Evolutionary conservation across 2,329 filamentous ascomycete species (phyloP), one percentile per base, ranked within the genome.

Genomic region (Fusarium mundagurra): DNA sequence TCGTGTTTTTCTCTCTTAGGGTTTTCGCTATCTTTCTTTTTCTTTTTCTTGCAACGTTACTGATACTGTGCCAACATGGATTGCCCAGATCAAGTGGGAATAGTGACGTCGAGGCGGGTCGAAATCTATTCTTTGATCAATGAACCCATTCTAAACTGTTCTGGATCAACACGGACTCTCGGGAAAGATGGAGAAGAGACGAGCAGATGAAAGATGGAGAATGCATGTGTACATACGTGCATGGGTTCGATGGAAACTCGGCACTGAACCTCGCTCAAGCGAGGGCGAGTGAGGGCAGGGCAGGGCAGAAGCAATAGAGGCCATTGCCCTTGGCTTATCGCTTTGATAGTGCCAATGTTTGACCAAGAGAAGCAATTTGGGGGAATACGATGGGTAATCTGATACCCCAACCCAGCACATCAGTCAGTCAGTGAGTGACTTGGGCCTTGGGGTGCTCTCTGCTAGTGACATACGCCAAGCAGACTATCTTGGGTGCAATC

Each of bases 391-490:
- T 60, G 59, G 18, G 47, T n/a, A 58, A 64, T 61, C 54, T 51
- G 41, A 55, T 43, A 39, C 16, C 61, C 45, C 17, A 51, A 57
- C 51, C 48, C 31, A 51, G 8, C n/a, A 12, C n/a, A 20, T 16
- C 50, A 38, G 41, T 24, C 48, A 69, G 48, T 27, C 24, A 22
- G 12, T 27, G 55, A 58, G 36, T 48, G 34, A 38, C 24, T 54
- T 54, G 34, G 34, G 51, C 51, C 51, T 54, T 39, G 34, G 33
- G 51, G 51, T 41, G 24, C 33, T 55, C 24, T 29, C 51, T 39
- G 43, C 41, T 67, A 68, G 71, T 71, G 64, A 75, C 72, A 66
- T 74, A 39, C 24, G 72, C 72, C 72, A 74, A 74, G 72, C 45
- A 47, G 44, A 58, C 34, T 50, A 61, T 61, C 48, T 47, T 45